Percentiles rank a stretch among this genome's conserved stretches.
phyloP scores from a whole-genome alignment of 306 rosid species.

The Heteromeles arbutifolia region DNA sequence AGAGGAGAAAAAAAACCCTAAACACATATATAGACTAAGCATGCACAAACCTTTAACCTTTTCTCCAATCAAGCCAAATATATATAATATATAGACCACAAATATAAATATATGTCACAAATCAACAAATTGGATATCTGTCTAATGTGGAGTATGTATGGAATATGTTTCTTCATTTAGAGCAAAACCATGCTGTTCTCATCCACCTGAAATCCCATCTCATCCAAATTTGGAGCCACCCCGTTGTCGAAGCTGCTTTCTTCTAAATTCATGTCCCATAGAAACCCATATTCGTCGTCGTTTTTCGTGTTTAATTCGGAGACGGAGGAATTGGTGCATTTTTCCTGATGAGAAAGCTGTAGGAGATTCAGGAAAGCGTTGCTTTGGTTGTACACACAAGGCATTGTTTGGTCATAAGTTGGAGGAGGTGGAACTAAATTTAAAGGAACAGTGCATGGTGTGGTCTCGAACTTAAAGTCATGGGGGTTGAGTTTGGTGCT shows the following conservation, averaged over 20 bases:
- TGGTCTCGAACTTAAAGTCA: conserved; percentile 24
- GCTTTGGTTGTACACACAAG: conserved; percentile 41
- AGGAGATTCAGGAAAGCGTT: conserved; percentile 51
- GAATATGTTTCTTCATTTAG: conserved; percentile 14
- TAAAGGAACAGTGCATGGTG: conserved; percentile 21
- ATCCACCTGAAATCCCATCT: conserved; percentile 65
- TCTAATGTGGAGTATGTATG: neutral
- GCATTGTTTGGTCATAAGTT: conserved; percentile 24
- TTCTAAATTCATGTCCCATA: conserved; percentile 78
- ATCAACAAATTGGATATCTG: conserved; percentile 4
- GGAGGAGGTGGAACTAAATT: conserved; percentile 36
- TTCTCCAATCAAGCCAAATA: conserved; percentile 6
- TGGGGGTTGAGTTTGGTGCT: conserved; percentile 41
- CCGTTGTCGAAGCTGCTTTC: conserved; percentile 49
- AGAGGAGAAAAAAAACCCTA: neutral
- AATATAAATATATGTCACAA: neutral
- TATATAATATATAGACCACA: neutral
- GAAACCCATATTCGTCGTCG: conserved; percentile 54
- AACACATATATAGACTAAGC: conserved; percentile 1
- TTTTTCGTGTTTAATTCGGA: conserved; percentile 38
- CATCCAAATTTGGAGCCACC: conserved; percentile 38
- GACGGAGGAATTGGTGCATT: conserved; percentile 22
- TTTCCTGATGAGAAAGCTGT: conserved; percentile 37
- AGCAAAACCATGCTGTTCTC: conserved; percentile 50
- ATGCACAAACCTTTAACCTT: neutral